Evolutionary conservation across 768 basidiomycete species (phyloP), one percentile per base, ranked within the genome.

Genomic region (Postia placenta): DNA sequence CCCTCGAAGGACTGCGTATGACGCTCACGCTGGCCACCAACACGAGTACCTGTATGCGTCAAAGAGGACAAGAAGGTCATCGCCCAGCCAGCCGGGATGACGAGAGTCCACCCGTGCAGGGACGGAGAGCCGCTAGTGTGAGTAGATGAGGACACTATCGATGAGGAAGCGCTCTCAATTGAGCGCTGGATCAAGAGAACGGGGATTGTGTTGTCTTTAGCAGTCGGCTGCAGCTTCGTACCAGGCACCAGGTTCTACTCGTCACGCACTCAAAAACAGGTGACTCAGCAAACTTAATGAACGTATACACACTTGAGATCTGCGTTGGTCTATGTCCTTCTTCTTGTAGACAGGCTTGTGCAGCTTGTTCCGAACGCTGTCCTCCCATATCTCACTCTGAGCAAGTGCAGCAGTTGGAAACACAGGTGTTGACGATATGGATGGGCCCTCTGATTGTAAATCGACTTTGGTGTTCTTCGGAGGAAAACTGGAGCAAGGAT

Each of bases 31-130:
- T 93, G 85, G 2, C 94, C 95, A 4, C 78, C 88, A 15, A 95
- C 75, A 5, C 92, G 84, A 1, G 88, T 89, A 19, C 87, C 86
- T 0, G 93, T 92, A 64, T 81, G 83, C 2, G 76, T 74, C 43
- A 99, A 76, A 2, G 93, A 94, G 35, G 74, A 75, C 53, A 89
- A 81, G 68, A 98, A 92, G 1, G 93, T 75, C 85, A 92, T 95
- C 0, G 79, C 77, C 92, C 93, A 98, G 11, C 91, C 92, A 1
- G 80, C 72, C 2, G 95, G 95, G 26, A 95, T 64, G 40, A 96
- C 72, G 7, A 99, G 69, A 6, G 84, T 92, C 86, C 90, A 96
- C 33, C 94, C 93, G 57, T 92, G 83, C 25, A 92, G 69, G 1
- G 62, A 47, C 5, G 60, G 57, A 11, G 60, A 47, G 30, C 43